phyloP scores from a whole-genome alignment of 176 grass and related monocot species.

The Musa acuminata region DNA sequence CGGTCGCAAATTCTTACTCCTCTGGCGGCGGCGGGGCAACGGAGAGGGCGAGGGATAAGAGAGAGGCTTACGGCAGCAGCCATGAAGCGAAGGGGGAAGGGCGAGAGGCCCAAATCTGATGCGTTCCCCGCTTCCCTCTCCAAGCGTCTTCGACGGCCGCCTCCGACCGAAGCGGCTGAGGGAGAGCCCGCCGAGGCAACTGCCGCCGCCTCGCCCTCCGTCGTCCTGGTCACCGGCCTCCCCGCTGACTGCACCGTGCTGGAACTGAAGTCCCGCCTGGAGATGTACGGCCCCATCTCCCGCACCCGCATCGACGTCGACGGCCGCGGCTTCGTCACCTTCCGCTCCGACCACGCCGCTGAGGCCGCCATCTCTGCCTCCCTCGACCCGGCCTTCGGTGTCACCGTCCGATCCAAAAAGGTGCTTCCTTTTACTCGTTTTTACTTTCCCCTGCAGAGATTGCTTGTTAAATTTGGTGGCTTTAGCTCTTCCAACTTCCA shows the following conservation, averaged over 20 bases:
- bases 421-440: background rate
- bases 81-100: background rate
- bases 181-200: background rate
- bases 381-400: conserved; percentile 17
- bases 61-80: background rate
- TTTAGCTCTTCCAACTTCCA: background rate
- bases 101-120: background rate
- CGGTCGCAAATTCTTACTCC: background rate
- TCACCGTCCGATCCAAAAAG: background rate
- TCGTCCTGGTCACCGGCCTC: background rate
- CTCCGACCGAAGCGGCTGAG: background rate
- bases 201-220: background rate
- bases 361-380: conserved; percentile 60
- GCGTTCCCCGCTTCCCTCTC: background rate
- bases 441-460: background rate
- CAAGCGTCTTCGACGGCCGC: background rate
- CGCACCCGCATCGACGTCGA: conserved; percentile 50
- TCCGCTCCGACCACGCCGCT: conserved; percentile 42
- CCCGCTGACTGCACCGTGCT: conserved; percentile 49
- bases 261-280: conserved; percentile 69
- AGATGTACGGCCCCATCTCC: conserved; percentile 61
- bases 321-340: conserved; percentile 66
- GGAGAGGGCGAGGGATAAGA: background rate
- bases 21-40: background rate
- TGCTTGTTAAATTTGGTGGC: background rate